A percentile compares a stretch with the other conserved stretches of the same genome.
Conservation (phyloP, 177 flowering plant genomes). For the Telopea speciosissima region DNA sequence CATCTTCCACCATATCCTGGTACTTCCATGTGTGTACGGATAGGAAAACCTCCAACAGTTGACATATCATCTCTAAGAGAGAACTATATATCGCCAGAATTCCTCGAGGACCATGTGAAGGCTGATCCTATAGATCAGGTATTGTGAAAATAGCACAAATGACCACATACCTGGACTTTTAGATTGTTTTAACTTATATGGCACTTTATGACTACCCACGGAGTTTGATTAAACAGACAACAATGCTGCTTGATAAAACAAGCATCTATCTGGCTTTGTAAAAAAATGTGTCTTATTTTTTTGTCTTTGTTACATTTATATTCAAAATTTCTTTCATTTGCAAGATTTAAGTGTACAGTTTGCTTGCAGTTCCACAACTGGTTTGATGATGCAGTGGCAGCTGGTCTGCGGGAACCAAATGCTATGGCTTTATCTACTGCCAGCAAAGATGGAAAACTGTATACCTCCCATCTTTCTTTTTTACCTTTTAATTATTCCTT, state of each 20-base stretch:
- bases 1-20: slow-evolving; percentile 87
- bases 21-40: slow-evolving; percentile 90
- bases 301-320: background rate
- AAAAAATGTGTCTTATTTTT: too few relatives aligned
- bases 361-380: slow-evolving; percentile 70
- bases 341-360: slow-evolving; percentile 1
- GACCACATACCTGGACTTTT: background rate
- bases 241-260: too few relatives aligned
- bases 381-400: slow-evolving; percentile 90
- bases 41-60: slow-evolving; percentile 74
- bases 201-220: background rate
- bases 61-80: slow-evolving; percentile 86
- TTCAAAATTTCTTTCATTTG: background rate
- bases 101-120: slow-evolving; percentile 67
- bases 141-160: background rate
- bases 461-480: slow-evolving; percentile 17
- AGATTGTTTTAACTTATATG: background rate
- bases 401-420: slow-evolving; percentile 81
- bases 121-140: slow-evolving; percentile 90
- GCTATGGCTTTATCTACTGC: slow-evolving; percentile 91
- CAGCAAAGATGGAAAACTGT: slow-evolving; percentile 72
- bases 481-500: too few relatives aligned
- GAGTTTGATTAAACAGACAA: background rate
- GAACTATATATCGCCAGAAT: slow-evolving; percentile 82
- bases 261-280: too few relatives aligned